A percentile compares a stretch with the other conserved stretches of the same genome.
Evolutionary conservation across 129 eudicot species (phyloP).

Genomic region (Smallanthus sonchifolius): DNA sequence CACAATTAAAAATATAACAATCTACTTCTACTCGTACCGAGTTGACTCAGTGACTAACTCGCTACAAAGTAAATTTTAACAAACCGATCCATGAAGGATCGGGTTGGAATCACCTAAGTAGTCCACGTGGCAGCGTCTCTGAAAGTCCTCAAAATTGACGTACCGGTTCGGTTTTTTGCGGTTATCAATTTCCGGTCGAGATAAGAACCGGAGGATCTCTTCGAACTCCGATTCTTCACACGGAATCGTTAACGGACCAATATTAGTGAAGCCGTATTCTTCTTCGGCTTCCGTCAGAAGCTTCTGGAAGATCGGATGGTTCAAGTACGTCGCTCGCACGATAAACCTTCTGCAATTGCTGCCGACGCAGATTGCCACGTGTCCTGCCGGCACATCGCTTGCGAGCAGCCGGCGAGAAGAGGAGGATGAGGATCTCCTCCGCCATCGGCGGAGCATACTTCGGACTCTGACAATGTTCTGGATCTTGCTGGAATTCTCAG

Average conservation of each 20-base stretch:
- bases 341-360: slow-evolving; percentile 44
- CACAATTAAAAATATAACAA: too few relatives aligned
- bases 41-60: slow-evolving; percentile 24
- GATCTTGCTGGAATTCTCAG: slow-evolving; percentile 46
- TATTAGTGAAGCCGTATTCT: slow-evolving; percentile 60
- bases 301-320: slow-evolving; percentile 63
- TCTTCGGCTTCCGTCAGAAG: slow-evolving; percentile 69
- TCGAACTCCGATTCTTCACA: slow-evolving; percentile 74
- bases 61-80: not conserved
- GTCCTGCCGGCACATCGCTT: slow-evolving; percentile 78
- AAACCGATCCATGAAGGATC: slow-evolving; percentile 47
- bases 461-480: slow-evolving; percentile 57
- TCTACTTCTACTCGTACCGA: slow-evolving; percentile 9
- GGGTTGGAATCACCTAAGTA: slow-evolving; percentile 50
- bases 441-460: slow-evolving; percentile 76
- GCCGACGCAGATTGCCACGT: slow-evolving; percentile 83
- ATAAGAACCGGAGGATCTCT: slow-evolving; percentile 48
- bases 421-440: slow-evolving; percentile 33
- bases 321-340: slow-evolving; percentile 61
- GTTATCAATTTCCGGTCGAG: slow-evolving; percentile 27
- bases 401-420: slow-evolving; percentile 21
- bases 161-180: slow-evolving; percentile 15
- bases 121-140: slow-evolving; percentile 51
- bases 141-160: slow-evolving; percentile 36
- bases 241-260: slow-evolving; percentile 66